Evolutionary conservation across 2,329 filamentous ascomycete genomes (phyloP), one percentile per base, ranked within the genome.

Genomic region (Fusarium sp.): DNA sequence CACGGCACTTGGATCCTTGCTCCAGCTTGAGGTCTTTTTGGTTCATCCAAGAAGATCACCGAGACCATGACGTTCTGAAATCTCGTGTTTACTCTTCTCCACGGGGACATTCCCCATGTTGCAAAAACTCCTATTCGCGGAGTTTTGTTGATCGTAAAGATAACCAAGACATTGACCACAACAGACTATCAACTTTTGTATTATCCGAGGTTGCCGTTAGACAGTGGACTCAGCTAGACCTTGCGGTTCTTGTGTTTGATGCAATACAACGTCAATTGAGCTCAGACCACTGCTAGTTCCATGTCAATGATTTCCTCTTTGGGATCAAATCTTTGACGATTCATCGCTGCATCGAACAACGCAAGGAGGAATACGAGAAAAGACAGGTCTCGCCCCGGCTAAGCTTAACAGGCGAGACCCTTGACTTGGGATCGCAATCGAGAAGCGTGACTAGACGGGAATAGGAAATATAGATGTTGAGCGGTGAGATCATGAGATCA

Each of bases 331-430:
- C 27, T 47, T 59, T 29, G 27, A 53, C 55, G 29, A 57, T 63
- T 44, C 37, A 37, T 44, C 54, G 51, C 46, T 61, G 55, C 46
- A 45, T 73, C 55, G 48, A 44, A 44, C 46, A 57, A 62, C 29
- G 60, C 70, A 65, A 54, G 59, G 63, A 66, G 59, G 57, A 72
- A 71, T 73, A 71, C 70, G 67, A 72, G 70, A 46, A 62, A 14
- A 32, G 40, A 34, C 63, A 56, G 57, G 53, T 58, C 52, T 52
- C 57, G 51, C 30, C 41, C 29, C 25, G 16, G 22, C 63, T 37
- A 66, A 55, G 62, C 49, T 53, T 42, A 53, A 65, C 29, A 65
- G 32, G 54, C 27, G 55, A 56, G 51, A 57, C 65, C 51, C 55
- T 54, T 59, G 48, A 60, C 20, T 20, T 20, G 42, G 48, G 49